Evolutionary conservation across 2,329 filamentous ascomycete genomes (phyloP).

Genomic region (Fusarium pseudoanthophilum): DNA sequence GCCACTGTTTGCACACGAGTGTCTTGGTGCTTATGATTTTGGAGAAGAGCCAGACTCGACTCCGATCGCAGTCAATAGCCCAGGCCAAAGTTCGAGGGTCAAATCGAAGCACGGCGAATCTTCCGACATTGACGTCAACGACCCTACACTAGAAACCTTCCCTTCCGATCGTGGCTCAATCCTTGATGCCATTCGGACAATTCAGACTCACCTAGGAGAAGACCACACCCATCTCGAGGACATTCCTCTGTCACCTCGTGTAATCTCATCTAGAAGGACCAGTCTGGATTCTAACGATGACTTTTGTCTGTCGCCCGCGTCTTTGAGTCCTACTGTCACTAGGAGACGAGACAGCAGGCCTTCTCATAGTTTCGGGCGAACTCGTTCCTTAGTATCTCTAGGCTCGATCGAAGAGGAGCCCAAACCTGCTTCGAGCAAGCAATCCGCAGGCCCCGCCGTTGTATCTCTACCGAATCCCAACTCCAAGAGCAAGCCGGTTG

Average conservation of each 20-base stretch:
- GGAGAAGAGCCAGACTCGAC: conserved; percentile 47
- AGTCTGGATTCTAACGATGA: conserved; percentile 54
- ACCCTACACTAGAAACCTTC: conserved; percentile 61
- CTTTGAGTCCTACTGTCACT: conserved; percentile 48
- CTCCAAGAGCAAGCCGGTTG: conserved; percentile 23
- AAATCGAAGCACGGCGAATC: conserved; percentile 33
- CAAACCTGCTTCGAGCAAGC: conserved; percentile 35
- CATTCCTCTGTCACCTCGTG: conserved; percentile 50
- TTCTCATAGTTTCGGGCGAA: conserved; percentile 50
- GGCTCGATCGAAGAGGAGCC: conserved; percentile 60
- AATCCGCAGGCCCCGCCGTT: conserved; percentile 21
- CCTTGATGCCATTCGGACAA: conserved; percentile 57
- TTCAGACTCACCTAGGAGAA: conserved; percentile 57
- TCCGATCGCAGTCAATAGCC: conserved; percentile 29
- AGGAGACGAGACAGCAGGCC: conserved; percentile 48
- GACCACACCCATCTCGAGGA: conserved; percentile 53
- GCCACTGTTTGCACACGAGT: conserved; percentile 61
- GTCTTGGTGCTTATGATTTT: conserved; percentile 54
- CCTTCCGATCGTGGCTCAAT: conserved; percentile 59
- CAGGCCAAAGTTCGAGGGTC: conserved; percentile 20
- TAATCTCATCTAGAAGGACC: conserved; percentile 48
- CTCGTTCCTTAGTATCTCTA: conserved; percentile 55
- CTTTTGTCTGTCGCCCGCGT: conserved; percentile 47
- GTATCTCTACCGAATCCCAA: conserved; percentile 42
- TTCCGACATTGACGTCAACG: conserved; percentile 52